phyloP scores from a whole-genome alignment of 352 stramenopile genomes.

The Ophiocytium majus region DNA sequence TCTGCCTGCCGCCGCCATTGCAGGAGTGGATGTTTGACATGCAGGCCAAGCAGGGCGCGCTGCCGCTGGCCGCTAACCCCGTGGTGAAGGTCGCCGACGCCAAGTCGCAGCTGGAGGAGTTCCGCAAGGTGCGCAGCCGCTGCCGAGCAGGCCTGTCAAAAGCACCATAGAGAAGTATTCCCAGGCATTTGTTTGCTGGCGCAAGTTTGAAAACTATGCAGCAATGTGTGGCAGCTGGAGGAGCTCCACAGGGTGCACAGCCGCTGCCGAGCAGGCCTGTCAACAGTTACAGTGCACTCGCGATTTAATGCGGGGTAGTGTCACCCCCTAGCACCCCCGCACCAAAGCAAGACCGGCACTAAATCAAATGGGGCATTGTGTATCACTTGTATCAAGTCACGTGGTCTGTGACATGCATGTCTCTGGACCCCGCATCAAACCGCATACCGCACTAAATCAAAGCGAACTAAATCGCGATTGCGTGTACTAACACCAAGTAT shows the following conservation, averaged over 20 bases:
- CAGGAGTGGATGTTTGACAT: conserved; percentile 53
- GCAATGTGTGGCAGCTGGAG: background rate
- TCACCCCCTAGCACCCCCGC: too few relatives aligned
- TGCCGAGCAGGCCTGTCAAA: background rate
- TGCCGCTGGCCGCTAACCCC: conserved; percentile 36
- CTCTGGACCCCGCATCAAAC: too few relatives aligned
- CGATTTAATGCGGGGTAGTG: background rate
- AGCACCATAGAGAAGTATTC: conserved; percentile 1
- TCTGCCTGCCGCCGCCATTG: background rate
- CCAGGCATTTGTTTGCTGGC: background rate
- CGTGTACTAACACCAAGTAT: too few relatives aligned
- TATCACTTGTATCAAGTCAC: too few relatives aligned
- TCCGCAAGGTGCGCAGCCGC: conserved; percentile 8
- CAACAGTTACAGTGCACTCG: background rate
- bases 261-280: background rate
- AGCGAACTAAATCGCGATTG: too few relatives aligned
- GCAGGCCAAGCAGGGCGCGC: conserved; percentile 37
- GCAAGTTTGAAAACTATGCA: background rate
- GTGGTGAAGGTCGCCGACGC: conserved; percentile 19
- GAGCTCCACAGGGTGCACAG: background rate
- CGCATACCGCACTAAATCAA: too few relatives aligned
- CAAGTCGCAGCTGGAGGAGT: conserved; percentile 13
- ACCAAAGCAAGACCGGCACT: too few relatives aligned
- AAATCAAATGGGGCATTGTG: too few relatives aligned
- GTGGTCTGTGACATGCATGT: too few relatives aligned